Conservation (phyloP, 1,284 basidiomycete species). For the Waitea zeae region DNA sequence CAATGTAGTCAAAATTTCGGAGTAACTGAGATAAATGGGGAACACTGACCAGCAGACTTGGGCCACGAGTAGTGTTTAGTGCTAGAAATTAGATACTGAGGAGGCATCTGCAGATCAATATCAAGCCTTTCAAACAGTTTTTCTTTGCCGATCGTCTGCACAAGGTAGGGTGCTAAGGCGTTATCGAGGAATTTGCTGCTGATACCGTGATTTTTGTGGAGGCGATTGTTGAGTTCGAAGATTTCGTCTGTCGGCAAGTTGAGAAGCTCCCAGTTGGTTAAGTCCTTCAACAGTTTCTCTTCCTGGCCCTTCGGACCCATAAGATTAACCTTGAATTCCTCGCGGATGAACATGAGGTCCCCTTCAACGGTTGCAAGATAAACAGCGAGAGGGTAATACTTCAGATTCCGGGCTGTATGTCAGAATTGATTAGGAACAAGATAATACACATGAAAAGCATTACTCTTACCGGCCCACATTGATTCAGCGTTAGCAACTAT, state of each 20-base stretch:
- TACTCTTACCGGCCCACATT: conserved; percentile 15
- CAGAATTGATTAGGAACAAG: conserved; percentile 7
- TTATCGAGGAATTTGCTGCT: conserved; percentile 11
- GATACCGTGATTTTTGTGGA: conserved; percentile 13
- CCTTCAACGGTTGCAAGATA: conserved; percentile 12
- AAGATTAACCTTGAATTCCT: conserved; percentile 13
- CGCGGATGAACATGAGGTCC: conserved; percentile 13
- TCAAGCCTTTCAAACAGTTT: conserved; percentile 12
- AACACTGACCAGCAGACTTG: conserved; percentile 21
- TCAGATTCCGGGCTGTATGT: conserved; percentile 17
- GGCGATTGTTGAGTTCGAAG: conserved; percentile 13
- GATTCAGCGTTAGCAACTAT: conserved; percentile 30
- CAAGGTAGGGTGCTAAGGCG: conserved; percentile 14
- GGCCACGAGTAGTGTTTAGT: conserved; percentile 31
- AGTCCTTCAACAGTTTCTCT: conserved; percentile 11
- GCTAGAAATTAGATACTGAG: conserved; percentile 14
- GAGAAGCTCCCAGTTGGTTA: conserved; percentile 16
- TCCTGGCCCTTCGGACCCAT: conserved; percentile 9
- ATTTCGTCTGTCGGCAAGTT: conserved; percentile 14
- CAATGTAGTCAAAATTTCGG: conserved; percentile 5
- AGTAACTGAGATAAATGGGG: conserved; percentile 3
- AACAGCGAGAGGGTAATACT: conserved; percentile 21
- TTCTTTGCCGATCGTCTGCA: conserved; percentile 20
- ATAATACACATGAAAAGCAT: conserved; percentile 5
- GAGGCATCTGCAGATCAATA: conserved; percentile 10